Evolutionary conservation across 345 rosid species (phyloP).

Genomic region (Hibiscus tridactylites): DNA sequence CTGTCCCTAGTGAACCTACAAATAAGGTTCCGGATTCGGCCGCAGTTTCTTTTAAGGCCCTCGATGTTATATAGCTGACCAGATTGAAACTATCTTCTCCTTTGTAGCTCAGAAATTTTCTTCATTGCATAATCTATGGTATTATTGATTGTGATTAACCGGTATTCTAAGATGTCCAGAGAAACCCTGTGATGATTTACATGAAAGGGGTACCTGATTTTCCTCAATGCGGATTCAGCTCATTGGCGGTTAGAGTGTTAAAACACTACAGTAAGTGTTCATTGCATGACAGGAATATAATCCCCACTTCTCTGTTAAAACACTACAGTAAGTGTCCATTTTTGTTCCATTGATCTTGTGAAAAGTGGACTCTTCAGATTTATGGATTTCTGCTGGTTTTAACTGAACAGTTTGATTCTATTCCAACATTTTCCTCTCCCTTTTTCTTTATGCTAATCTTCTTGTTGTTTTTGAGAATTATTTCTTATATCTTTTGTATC

Average conservation of each 20-base stretch:
- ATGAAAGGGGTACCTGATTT: constrained; percentile 92
- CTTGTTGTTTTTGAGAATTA: too few relatives aligned
- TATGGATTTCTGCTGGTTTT: background rate
- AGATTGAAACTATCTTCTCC: background rate
- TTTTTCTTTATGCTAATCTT: too few relatives aligned
- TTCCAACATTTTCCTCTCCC: background rate
- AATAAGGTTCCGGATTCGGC: constrained; percentile 50
- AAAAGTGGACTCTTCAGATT: background rate
- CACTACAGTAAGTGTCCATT: background rate
- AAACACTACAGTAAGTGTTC: constrained; percentile 52
- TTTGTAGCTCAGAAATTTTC: background rate
- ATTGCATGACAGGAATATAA: background rate
- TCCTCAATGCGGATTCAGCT: constrained; percentile 96
- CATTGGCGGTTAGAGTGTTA: constrained; percentile 77
- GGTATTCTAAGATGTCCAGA: constrained; percentile 68
- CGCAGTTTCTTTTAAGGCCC: constrained; percentile 38
- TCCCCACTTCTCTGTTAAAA: background rate
- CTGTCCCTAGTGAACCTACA: constrained; percentile 57
- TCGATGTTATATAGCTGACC: background rate
- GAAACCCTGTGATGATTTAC: constrained; percentile 86
- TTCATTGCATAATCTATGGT: background rate
- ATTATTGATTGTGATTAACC: constrained; percentile 11
- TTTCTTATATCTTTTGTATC: background rate
- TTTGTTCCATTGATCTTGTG: background rate
- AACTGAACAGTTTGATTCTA: background rate